Evolutionary conservation across 1,139 yeast species (phyloP).

Genomic region (Candida labiduridarum): DNA sequence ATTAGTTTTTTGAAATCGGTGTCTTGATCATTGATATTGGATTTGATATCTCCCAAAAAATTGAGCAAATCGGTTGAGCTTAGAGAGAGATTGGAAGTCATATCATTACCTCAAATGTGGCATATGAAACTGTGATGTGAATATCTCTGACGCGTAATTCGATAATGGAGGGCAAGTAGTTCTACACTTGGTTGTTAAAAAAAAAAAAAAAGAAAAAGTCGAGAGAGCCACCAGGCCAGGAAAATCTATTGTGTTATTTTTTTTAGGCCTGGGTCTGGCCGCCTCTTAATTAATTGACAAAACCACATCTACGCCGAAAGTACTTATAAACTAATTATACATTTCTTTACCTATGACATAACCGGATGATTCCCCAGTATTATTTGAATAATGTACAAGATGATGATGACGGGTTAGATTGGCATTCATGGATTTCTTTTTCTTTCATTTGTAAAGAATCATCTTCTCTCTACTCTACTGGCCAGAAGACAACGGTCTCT

Average conservation of each 20-base stretch:
- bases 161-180: too few species aligned
- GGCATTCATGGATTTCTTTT: neutral
- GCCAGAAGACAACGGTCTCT: conserved; percentile 54
- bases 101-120: conserved; percentile 7
- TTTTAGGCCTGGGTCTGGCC: too few species aligned
- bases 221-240: too few species aligned
- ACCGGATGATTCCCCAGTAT: neutral
- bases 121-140: too few species aligned
- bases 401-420: neutral
- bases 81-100: conserved; percentile 17
- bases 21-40: conserved; percentile 34
- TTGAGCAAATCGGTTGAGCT: conserved; percentile 29
- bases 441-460: neutral
- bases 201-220: too few species aligned
- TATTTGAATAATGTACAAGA: neutral
- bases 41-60: conserved; percentile 40
- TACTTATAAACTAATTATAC: neutral
- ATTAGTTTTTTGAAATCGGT: conserved; percentile 41
- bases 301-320: too few species aligned
- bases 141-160: too few species aligned
- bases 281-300: too few species aligned
- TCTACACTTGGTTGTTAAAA: too few species aligned
- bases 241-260: too few species aligned
- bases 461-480: conserved; percentile 10
- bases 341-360: neutral